A percentile compares a stretch with the other conserved stretches of the same genome.
phyloP scores from a whole-genome alignment of 2,329 filamentous ascomycete genomes.

The Neofusicoccum parvum region DNA sequence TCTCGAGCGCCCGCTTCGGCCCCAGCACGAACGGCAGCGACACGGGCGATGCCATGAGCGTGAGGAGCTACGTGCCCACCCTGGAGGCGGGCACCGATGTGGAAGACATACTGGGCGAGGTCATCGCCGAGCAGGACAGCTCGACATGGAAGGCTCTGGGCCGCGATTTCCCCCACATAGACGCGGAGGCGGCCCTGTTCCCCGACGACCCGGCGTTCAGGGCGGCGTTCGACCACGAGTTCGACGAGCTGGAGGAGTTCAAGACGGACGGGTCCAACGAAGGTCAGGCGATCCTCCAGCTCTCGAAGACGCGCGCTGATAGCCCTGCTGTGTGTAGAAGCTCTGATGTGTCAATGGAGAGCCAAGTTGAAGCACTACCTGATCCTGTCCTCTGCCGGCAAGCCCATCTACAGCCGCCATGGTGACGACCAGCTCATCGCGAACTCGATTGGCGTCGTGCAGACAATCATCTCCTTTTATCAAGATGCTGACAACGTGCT shows the following conservation, averaged over 20 bases:
- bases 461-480: constrained; percentile 97
- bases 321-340: constrained; percentile 34
- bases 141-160: constrained; percentile 70
- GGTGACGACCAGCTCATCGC: constrained; percentile 89
- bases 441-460: constrained; percentile 90
- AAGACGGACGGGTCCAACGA: constrained; percentile 58
- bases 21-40: constrained; percentile 54
- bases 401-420: constrained; percentile 95
- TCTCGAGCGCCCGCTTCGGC: constrained; percentile 31
- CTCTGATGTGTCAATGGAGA: constrained; percentile 74
- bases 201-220: constrained; percentile 54
- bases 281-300: constrained; percentile 51
- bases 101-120: constrained; percentile 78
- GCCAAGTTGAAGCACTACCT: constrained; percentile 96
- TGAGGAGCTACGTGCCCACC: constrained; percentile 67
- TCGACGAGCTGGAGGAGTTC: constrained; percentile 70
- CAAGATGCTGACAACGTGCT: constrained; percentile 77
- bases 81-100: constrained; percentile 68
- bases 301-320: constrained; percentile 32
- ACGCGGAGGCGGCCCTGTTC: constrained; percentile 54
- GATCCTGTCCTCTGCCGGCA: constrained; percentile 92
- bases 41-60: constrained; percentile 64
- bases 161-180: constrained; percentile 54
- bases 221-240: constrained; percentile 73
- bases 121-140: constrained; percentile 64